Base-by-base conservation (phyloP, 164 flowering plant species). In the Saururus chinensis region DNA sequence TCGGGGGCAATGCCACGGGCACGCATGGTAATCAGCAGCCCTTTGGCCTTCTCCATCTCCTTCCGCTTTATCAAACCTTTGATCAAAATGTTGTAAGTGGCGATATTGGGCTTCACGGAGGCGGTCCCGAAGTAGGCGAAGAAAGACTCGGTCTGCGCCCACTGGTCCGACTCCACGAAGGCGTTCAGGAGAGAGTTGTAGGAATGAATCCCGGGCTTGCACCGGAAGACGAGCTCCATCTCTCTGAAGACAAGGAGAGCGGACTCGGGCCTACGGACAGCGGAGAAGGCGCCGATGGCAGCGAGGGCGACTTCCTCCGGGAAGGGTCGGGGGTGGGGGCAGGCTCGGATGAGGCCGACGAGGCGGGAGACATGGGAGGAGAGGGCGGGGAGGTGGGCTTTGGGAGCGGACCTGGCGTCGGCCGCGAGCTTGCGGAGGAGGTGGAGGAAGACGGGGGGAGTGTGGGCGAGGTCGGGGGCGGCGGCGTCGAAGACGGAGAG, bases 401-500 rank as follows among this genome's bases (percentile, higher is more conserved):
- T 11, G 49, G 59, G 19, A 19, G 25, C 25, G 60, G 56, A 16
- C 4, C 40, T 16, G 21, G 57, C 58, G 0, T 81, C 66, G 64
- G 68, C 76, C 65, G 71, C 57, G 57, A 86, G 82, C 37, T 80
- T 88, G 21, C 80, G 84, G 71, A 87, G 79, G 61, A 87, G 76
- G 80, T 80, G 81, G 66, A 77, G 79, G 83, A 76, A 82, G 23
- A 83, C 74, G 68, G 56, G 55, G 4, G 82, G 56, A 16, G 83
- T 68, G 74, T 71, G 95, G 53, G 71, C 37, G 70, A 71, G 79
- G 49, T 64, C 64, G 6, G 84, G 79, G 59, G 66, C 75, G 64
- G 84, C 86, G 0, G 85, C 74, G 75, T 88, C 74, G 82, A 88
- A 86, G 11, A 88, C 75, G 51, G 83, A 66, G 65, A 91, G 86